Evolutionary conservation across 805 yeast species (phyloP).

Genomic region (Candida fluviatilis): DNA sequence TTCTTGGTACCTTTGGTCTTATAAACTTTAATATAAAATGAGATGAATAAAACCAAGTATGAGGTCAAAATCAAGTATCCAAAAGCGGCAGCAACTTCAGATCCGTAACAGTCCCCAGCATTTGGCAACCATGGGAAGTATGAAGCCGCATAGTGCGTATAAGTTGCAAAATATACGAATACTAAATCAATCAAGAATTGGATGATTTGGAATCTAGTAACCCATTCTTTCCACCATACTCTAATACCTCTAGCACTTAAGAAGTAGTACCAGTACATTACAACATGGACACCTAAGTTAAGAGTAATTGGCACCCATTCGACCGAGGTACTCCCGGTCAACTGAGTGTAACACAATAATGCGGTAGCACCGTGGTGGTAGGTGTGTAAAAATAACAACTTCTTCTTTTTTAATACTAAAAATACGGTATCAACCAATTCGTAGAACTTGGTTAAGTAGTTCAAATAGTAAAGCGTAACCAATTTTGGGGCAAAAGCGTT

Average conservation of each 20-base stretch:
- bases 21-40: constrained; percentile 88
- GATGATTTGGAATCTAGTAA: constrained; percentile 89
- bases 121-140: constrained; percentile 68
- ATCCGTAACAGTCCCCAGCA: constrained; percentile 80
- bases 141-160: constrained; percentile 76
- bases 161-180: constrained; percentile 91
- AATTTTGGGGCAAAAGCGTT: constrained; percentile 81
- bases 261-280: constrained; percentile 98
- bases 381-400: constrained; percentile 87
- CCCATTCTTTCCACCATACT: constrained; percentile 99
- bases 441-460: constrained; percentile 82
- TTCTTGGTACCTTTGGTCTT: constrained; percentile 35
- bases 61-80: constrained; percentile 88
- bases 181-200: constrained; percentile 87
- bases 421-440: constrained; percentile 91
- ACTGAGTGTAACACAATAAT: constrained; percentile 85
- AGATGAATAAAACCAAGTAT: constrained; percentile 84
- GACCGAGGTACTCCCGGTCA: constrained; percentile 84
- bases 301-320: constrained; percentile 92
- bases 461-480: constrained; percentile 82
- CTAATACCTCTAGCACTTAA: constrained; percentile 87
- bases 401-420: constrained; percentile 87
- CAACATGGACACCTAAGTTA: constrained; percentile 88
- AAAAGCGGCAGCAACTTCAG: constrained; percentile 86
- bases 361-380: constrained; percentile 99